These are phyloP conservation scores for Malassezia arunalokei DNA, from an alignment of 1,284 basidiomycete genomes.

Conservation along the genomic window DNA sequence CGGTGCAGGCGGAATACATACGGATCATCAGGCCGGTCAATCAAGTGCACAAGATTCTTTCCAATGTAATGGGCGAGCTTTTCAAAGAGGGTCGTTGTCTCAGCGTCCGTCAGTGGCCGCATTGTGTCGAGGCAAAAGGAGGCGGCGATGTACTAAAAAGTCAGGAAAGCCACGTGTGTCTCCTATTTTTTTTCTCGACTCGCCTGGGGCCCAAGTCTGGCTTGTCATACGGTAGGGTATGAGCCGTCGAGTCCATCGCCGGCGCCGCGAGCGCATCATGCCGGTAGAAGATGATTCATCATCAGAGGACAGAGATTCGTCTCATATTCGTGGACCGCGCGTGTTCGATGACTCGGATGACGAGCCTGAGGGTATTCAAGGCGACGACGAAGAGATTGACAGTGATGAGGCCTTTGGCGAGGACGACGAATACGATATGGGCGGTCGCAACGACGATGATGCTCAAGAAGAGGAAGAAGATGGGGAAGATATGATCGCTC, in stretches of 20 bases:
- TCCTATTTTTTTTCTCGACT: neutral
- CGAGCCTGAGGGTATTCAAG: constrained; percentile 24
- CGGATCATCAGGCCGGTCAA: constrained; percentile 40
- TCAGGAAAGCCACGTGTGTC: neutral
- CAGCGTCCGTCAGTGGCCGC: constrained; percentile 46
- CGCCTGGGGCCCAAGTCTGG: too few species aligned
- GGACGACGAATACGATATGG: constrained; percentile 28
- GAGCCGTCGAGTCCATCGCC: neutral
- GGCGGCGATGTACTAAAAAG: neutral
- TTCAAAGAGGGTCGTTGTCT: constrained; percentile 59
- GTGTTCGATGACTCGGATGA: constrained; percentile 30
- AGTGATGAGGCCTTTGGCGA: constrained; percentile 43
- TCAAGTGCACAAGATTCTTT: constrained; percentile 65
- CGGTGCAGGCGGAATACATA: constrained; percentile 47
- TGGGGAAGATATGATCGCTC: constrained; percentile 33
- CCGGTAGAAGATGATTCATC: neutral
- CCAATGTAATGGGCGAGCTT: constrained; percentile 87
- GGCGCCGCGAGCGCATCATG: neutral
- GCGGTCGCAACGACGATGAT: constrained; percentile 5
- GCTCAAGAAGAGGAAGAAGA: constrained; percentile 19
- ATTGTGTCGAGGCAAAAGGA: constrained; percentile 38
- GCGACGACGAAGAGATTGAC: constrained; percentile 43
- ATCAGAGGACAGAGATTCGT: neutral
- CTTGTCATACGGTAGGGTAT: too few species aligned
- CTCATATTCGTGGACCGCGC: constrained; percentile 19